A percentile compares a stretch with the other conserved stretches of the same genome.
These are phyloP conservation scores for Botrytis squamosa DNA, from an alignment of 2,329 filamentous ascomycete genomes.

Conservation along the genomic window DNA sequence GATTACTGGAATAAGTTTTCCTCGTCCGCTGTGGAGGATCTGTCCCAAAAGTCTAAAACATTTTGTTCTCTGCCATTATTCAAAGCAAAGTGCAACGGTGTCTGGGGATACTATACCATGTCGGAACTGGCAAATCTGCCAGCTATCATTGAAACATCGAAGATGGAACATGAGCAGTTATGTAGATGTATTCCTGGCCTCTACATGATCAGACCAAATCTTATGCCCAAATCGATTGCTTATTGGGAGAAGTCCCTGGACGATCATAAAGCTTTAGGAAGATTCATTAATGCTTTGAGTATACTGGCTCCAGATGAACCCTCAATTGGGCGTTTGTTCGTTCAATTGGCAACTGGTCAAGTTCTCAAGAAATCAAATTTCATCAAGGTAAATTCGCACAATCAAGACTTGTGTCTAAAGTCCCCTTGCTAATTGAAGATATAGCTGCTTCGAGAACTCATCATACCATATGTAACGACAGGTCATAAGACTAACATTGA, in stretches of 20 bases:
- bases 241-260: slow-evolving; percentile 18
- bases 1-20: slow-evolving; percentile 26
- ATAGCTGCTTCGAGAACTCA: slow-evolving; percentile 25
- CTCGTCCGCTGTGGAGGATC: not conserved
- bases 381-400: not conserved
- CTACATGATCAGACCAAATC: slow-evolving; percentile 20
- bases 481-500: not conserved
- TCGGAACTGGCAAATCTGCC: slow-evolving; percentile 23
- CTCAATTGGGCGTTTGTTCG: slow-evolving; percentile 17
- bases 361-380: not conserved
- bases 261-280: slow-evolving; percentile 20
- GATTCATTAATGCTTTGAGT: slow-evolving; percentile 26
- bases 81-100: slow-evolving; percentile 20
- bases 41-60: not conserved
- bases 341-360: not conserved
- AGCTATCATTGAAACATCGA: slow-evolving; percentile 25
- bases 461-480: slow-evolving; percentile 13
- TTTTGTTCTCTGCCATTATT: slow-evolving; percentile 15
- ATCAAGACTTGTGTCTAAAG: not conserved
- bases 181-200: slow-evolving; percentile 27
- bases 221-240: slow-evolving; percentile 26
- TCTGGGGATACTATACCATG: slow-evolving; percentile 18
- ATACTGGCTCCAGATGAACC: slow-evolving; percentile 18
- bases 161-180: slow-evolving; percentile 19
- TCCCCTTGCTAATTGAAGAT: not conserved